Percentiles rank a stretch among this genome's conserved stretches.
Conservation (phyloP, 2,329 filamentous ascomycete genomes). For the Purpureocillium lavendulum region DNA sequence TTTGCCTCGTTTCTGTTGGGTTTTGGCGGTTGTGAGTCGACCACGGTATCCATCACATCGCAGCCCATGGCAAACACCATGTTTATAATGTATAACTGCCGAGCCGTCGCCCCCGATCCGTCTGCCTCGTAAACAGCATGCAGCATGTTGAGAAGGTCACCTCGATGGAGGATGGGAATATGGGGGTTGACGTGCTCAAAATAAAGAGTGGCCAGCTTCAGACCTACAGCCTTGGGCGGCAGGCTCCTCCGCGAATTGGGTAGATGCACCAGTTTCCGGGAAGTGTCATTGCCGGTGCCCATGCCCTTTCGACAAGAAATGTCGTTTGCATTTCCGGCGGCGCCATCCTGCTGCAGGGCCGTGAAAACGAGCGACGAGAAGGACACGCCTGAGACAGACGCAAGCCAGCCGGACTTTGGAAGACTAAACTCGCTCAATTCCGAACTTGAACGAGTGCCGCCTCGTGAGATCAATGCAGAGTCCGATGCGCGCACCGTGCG, state of each 20-base stretch:
- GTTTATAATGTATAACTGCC: slow-evolving; percentile 87
- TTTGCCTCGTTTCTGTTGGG: too few species aligned
- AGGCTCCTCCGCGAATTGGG: too few species aligned
- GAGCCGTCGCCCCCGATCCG: slow-evolving; percentile 57
- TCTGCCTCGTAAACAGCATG: slow-evolving; percentile 68
- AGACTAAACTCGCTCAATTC: slow-evolving; percentile 71
- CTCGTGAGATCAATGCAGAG: too few species aligned
- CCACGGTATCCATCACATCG: slow-evolving; percentile 73
- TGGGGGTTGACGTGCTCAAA: slow-evolving; percentile 96
- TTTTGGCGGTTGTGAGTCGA: slow-evolving; percentile 23
- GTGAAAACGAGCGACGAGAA: slow-evolving; percentile 91
- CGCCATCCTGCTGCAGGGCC: slow-evolving; percentile 80
- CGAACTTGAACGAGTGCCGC: slow-evolving; percentile 18
- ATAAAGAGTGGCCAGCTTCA: slow-evolving; percentile 69
- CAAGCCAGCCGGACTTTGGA: slow-evolving; percentile 71
- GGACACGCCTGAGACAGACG: slow-evolving; percentile 81
- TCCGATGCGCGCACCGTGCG: too few species aligned
- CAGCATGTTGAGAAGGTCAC: slow-evolving; percentile 82
- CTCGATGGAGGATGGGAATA: slow-evolving; percentile 82
- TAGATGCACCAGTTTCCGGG: too few species aligned
- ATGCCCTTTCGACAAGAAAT: too few species aligned
- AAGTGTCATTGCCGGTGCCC: too few species aligned
- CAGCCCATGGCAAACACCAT: slow-evolving; percentile 95
- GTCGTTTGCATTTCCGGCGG: too few species aligned
- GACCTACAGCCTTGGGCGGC: slow-evolving; percentile 1